These are phyloP conservation scores for Stipa capillata DNA, from an alignment of 176 grass and related monocot genomes.

Conservation along the genomic window DNA sequence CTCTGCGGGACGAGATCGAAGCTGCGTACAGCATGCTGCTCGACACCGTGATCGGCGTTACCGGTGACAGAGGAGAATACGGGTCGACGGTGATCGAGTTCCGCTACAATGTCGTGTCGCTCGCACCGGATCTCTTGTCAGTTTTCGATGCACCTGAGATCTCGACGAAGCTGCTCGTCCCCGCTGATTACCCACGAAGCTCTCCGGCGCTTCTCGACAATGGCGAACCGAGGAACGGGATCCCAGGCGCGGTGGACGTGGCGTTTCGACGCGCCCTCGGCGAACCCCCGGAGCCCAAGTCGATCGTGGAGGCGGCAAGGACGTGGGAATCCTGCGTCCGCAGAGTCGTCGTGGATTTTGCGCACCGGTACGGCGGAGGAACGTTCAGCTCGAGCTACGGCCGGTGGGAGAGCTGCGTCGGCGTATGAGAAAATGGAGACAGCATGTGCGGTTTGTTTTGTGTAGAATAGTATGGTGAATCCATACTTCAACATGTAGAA, in stretches of 20 bases:
- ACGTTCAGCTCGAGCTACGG: not conserved
- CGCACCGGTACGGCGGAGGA: not conserved
- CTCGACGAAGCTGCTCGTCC: not conserved
- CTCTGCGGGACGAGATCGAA: not conserved
- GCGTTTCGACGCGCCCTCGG: not conserved
- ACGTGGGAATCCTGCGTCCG: slow-evolving; percentile 2
- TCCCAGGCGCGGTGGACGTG: not conserved
- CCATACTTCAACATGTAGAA: too few relatives aligned
- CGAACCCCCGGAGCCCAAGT: not conserved
- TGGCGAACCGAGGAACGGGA: not conserved
- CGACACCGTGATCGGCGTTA: slow-evolving; percentile 5
- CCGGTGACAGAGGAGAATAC: not conserved
- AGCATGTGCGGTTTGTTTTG: not conserved
- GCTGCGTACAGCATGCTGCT: not conserved
- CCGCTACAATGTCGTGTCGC: not conserved
- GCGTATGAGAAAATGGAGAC: not conserved
- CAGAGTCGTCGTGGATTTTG: not conserved
- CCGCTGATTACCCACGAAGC: slow-evolving; percentile 14
- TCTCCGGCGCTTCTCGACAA: not conserved
- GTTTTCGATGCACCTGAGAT: not conserved
- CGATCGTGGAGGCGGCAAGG: not conserved
- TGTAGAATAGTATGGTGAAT: too few relatives aligned
- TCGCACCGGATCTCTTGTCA: not conserved
- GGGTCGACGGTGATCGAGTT: slow-evolving; percentile 2
- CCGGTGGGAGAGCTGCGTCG: not conserved